phyloP scores from a whole-genome alignment of 2,329 filamentous ascomycete genomes.

The Scedosporium minutisporum region DNA sequence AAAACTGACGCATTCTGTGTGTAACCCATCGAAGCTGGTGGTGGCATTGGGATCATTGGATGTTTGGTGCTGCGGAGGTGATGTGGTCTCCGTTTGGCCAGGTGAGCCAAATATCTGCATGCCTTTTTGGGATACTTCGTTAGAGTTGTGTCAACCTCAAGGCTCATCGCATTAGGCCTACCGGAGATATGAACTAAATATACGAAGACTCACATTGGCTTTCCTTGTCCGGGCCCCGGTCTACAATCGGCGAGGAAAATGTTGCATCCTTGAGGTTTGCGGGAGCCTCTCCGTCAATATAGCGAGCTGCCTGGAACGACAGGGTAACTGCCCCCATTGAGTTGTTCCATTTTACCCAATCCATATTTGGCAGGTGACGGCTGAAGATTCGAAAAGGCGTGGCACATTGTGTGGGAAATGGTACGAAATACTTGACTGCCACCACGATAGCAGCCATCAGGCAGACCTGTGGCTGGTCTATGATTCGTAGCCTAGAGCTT shows the following conservation, averaged over 20 bases:
- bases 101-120: background rate
- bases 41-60: background rate
- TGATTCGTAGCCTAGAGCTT: constrained; percentile 7
- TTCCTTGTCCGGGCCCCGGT: background rate
- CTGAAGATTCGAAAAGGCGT: constrained; percentile 27
- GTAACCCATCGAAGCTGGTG: background rate
- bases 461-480: constrained; percentile 65
- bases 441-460: constrained; percentile 64
- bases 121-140: background rate
- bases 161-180: too few species aligned
- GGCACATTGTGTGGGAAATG: constrained; percentile 45
- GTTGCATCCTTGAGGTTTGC: constrained; percentile 8
- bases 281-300: constrained; percentile 14
- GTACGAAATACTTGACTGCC: constrained; percentile 69
- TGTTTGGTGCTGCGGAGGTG: too few species aligned
- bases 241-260: background rate
- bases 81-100: too few species aligned
- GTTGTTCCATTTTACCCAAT: constrained; percentile 63
- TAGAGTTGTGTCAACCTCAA: too few species aligned
- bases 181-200: background rate
- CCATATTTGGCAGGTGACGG: constrained; percentile 29
- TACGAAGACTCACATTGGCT: background rate
- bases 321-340: background rate
- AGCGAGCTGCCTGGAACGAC: background rate
- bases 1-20: background rate